Evolutionary conservation across 1,284 basidiomycete species (phyloP), one percentile per base, ranked within the genome.

Genomic region (Cutaneotrichosporon spelunceum): DNA sequence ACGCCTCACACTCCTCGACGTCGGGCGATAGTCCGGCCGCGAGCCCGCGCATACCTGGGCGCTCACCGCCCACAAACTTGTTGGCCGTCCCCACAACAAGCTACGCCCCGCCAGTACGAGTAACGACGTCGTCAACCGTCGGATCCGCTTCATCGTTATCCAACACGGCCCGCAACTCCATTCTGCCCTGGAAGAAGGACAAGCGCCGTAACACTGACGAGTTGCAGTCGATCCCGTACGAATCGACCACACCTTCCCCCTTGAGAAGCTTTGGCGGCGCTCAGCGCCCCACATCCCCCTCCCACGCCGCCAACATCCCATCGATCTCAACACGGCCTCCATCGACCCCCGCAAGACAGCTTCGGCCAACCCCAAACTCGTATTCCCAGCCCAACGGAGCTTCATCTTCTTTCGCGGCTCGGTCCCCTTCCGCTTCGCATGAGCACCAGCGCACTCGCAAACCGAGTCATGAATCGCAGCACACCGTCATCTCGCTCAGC

Each of bases 401-500:
- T 8, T 21, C 54, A 3, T 45, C 54, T 5, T 24, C 23, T 16
- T 16, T 36, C 11, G 36, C 54, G 19, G 5, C 29, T 8, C 29
- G 42, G 2, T 45, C 54, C 13, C 34, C 23, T 16, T 16, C 53
- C 11, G 36, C 54, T 30, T 23, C 24, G 27, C 14, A 10, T 14
- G 26, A 39, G 33, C 19, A 21, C 13, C 42, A 29, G 26, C 39
- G 23, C 42, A 4, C 55, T 2, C 44, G 55, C 21, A 30, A 45
- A 9, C 44, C 42, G 1, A 29, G 36, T 11, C 39, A 56, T 19
- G 55, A 27, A 9, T 62, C 64, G 14, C 56, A 61, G 42, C 39
- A 39, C 1, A 63, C 64, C 2, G 64, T 66, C 48, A 60, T 66
- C 16, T 63, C 61, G 19, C 27, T 66, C 24, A 52, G 48, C 56